These are phyloP conservation scores for Sequoiadendron giganteum DNA, from an alignment of 75 land plant genomes.

Conservation along the genomic window DNA sequence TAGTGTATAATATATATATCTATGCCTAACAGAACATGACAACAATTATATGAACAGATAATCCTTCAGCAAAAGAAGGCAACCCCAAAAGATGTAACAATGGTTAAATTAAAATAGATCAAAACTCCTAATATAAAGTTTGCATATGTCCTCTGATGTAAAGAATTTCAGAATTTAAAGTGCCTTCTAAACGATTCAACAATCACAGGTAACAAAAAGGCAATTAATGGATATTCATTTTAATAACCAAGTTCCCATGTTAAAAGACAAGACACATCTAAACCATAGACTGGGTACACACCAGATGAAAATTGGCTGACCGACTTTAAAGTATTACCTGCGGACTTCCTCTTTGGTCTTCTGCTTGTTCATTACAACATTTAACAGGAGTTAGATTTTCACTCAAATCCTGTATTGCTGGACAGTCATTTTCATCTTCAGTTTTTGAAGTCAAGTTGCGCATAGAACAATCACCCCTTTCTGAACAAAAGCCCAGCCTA, in stretches of 20 bases:
- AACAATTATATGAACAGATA: neutral
- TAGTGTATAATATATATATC: neutral
- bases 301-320: neutral
- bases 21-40: neutral
- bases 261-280: neutral
- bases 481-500: constrained; percentile 3
- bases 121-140: neutral
- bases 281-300: neutral
- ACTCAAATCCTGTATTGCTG: neutral
- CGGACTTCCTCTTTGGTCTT: neutral
- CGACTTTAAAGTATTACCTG: neutral
- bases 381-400: neutral
- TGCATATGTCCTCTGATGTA: neutral
- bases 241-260: neutral
- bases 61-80: neutral
- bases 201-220: neutral
- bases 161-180: neutral
- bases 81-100: neutral
- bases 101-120: neutral
- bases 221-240: neutral
- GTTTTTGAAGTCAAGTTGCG: neutral
- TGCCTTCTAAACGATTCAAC: neutral
- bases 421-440: neutral
- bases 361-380: neutral
- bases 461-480: constrained; percentile 3